phyloP scores from a whole-genome alignment of 2,329 filamentous ascomycete genomes.

The Thermoascus crustaceus region DNA sequence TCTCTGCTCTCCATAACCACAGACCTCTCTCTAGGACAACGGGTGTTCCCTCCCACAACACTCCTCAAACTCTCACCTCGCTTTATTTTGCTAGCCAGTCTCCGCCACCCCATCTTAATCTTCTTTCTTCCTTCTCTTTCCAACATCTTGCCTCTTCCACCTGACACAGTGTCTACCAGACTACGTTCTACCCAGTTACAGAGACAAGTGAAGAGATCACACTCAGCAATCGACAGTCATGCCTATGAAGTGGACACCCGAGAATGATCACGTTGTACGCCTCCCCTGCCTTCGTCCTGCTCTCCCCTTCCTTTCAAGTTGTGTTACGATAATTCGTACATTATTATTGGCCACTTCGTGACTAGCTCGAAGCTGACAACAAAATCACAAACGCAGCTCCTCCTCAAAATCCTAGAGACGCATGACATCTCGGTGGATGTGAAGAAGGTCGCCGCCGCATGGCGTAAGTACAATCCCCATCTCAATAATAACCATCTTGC shows the following conservation, averaged over 20 bases:
- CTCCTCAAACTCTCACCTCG: neutral
- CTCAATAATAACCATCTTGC: neutral
- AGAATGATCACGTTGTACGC: conserved; percentile 29
- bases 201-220: neutral
- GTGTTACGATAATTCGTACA: no score
- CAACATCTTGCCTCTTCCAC: neutral
- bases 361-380: neutral
- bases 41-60: neutral
- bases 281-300: neutral
- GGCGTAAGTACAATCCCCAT: conserved; percentile 27
- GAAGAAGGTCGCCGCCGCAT: conserved; percentile 26
- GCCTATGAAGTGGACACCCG: conserved; percentile 30
- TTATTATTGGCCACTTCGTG: no score
- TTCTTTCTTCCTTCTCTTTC: neutral
- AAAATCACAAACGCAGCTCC: conserved; percentile 20
- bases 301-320: neutral
- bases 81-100: no score
- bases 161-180: neutral
- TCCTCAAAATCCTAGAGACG: conserved; percentile 34
- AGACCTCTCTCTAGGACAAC: no score
- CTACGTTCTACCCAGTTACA: neutral
- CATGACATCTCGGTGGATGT: conserved; percentile 28
- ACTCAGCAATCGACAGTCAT: conserved; percentile 15
- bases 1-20: no score
- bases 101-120: neutral